phyloP scores from a whole-genome alignment of 768 basidiomycete genomes.

The Xerocomellus amylosporus region DNA sequence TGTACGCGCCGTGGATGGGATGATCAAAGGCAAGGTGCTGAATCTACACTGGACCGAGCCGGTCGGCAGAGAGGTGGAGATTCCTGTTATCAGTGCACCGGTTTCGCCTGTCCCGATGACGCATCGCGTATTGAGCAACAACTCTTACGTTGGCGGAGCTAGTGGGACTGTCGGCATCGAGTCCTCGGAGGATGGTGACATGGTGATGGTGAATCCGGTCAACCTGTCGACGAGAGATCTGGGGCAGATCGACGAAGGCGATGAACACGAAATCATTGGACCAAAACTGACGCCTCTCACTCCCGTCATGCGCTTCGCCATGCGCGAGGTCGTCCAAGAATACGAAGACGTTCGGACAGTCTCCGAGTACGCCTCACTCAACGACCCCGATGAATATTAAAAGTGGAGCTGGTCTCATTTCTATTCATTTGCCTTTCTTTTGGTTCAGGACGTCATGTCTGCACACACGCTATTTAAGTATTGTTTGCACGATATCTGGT shows the following conservation, averaged over 20 bases:
- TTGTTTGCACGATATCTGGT: background rate
- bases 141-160: slow-evolving; percentile 29
- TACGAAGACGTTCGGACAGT: slow-evolving; percentile 73
- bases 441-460: background rate
- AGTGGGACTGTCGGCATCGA: slow-evolving; percentile 43
- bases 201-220: slow-evolving; percentile 41
- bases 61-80: slow-evolving; percentile 51
- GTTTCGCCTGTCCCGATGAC: slow-evolving; percentile 29
- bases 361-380: slow-evolving; percentile 75
- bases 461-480: slow-evolving; percentile 12
- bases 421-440: background rate
- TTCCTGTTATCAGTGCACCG: slow-evolving; percentile 26
- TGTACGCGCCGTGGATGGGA: slow-evolving; percentile 77
- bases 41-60: slow-evolving; percentile 77
- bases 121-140: slow-evolving; percentile 28
- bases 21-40: slow-evolving; percentile 74
- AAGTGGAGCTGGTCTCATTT: slow-evolving; percentile 3
- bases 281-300: slow-evolving; percentile 75
- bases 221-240: slow-evolving; percentile 42
- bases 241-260: slow-evolving; percentile 47
- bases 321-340: slow-evolving; percentile 80
- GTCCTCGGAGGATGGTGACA: slow-evolving; percentile 46
- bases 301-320: slow-evolving; percentile 80
- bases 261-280: slow-evolving; percentile 58
- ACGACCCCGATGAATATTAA: slow-evolving; percentile 69